These are phyloP conservation scores for Plectosphaerella cucumerina DNA, from an alignment of 2,329 filamentous ascomycete species.

Conservation along the genomic window DNA sequence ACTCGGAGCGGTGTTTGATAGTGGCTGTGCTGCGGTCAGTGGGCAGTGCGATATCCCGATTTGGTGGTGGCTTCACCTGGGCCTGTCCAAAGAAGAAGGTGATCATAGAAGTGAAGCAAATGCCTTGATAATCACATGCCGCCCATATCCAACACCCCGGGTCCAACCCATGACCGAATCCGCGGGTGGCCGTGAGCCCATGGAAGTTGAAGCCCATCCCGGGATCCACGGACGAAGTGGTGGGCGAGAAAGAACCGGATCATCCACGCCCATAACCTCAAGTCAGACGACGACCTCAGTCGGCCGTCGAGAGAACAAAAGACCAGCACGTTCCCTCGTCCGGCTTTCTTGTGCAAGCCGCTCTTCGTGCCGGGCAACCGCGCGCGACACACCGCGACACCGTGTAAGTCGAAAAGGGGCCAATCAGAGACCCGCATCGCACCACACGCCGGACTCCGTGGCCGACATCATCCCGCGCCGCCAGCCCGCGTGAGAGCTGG, in stretches of 20 bases:
- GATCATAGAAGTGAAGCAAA: not conserved
- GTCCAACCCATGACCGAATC: too few species aligned
- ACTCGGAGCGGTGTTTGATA: too few species aligned
- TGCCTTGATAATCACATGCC: not conserved
- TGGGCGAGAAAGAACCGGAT: too few species aligned
- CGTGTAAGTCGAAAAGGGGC: not conserved
- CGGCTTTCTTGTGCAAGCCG: not conserved
- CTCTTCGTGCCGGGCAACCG: not conserved
- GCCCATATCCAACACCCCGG: not conserved
- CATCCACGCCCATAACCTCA: not conserved
- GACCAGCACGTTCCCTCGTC: not conserved
- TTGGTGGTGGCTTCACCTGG: slow-evolving; percentile 1
- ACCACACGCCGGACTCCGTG: slow-evolving; percentile 1
- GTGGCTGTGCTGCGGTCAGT: too few species aligned
- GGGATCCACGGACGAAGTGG: too few species aligned
- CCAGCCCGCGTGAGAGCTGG: too few species aligned
- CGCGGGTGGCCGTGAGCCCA: too few species aligned
- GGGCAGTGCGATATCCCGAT: not conserved
- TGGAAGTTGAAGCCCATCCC: too few species aligned
- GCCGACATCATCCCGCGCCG: not conserved
- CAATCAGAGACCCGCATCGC: not conserved
- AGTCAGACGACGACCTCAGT: not conserved
- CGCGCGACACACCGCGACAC: not conserved
- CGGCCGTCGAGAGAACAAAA: not conserved
- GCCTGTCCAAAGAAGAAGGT: too few species aligned